A percentile compares a stretch with the other conserved stretches of the same genome.
phyloP scores from a whole-genome alignment of 2,329 filamentous ascomycete species.

The Cladosporium sp. region DNA sequence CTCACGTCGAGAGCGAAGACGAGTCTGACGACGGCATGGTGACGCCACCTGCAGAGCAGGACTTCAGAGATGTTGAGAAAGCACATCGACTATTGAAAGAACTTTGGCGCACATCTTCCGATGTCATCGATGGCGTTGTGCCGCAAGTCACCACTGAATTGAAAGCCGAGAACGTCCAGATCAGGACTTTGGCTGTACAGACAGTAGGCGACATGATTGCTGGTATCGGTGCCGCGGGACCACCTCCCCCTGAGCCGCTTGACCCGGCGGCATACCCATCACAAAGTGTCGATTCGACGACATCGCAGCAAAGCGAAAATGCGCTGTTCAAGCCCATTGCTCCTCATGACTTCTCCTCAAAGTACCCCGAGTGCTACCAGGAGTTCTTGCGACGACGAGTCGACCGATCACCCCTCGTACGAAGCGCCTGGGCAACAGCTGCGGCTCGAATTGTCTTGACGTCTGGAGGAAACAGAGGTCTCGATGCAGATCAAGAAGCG shows the following conservation, averaged over 20 bases:
- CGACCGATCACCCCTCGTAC: constrained; percentile 80
- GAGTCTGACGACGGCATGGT: constrained; percentile 43
- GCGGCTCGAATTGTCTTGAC: constrained; percentile 87
- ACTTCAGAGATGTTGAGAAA: constrained; percentile 83
- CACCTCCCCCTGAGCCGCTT: constrained; percentile 68
- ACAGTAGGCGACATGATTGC: constrained; percentile 94
- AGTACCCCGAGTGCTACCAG: constrained; percentile 75
- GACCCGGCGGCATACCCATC: constrained; percentile 87
- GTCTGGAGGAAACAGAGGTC: constrained; percentile 82
- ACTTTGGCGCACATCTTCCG: constrained; percentile 87
- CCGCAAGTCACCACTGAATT: constrained; percentile 92
- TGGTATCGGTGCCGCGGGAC: constrained; percentile 87
- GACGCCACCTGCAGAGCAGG: constrained; percentile 68
- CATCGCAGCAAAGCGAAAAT: constrained; percentile 51
- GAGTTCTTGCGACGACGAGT: constrained; percentile 82
- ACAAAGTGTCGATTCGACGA: constrained; percentile 47
- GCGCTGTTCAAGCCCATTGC: constrained; percentile 81
- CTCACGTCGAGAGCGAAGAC: constrained; percentile 42
- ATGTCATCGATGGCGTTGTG: constrained; percentile 87
- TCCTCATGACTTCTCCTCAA: constrained; percentile 84
- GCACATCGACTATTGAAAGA: constrained; percentile 88
- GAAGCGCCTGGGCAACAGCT: constrained; percentile 81
- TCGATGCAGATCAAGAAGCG: constrained; percentile 79
- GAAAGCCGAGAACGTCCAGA: constrained; percentile 81
- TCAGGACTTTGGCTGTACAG: constrained; percentile 86